These are phyloP conservation scores for Haplosporangium gracile DNA, from an alignment of 192 early-diverging fungal genomes.

Conservation along the genomic window DNA sequence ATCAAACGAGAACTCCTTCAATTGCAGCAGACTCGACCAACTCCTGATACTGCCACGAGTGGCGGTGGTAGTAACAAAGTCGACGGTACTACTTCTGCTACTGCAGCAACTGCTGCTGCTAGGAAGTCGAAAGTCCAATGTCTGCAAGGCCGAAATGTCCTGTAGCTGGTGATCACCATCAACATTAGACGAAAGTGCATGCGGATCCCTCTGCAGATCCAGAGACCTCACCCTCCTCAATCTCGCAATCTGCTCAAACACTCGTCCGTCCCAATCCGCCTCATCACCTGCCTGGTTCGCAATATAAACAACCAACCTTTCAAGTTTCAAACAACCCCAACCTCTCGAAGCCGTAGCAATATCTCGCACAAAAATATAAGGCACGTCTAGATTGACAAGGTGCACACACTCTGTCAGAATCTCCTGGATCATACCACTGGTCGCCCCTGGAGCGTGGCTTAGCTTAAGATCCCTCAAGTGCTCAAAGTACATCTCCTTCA, in stretches of 20 bases:
- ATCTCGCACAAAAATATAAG: background rate
- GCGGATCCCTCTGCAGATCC: too few relatives aligned
- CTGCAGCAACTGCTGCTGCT: too few relatives aligned
- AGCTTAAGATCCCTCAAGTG: background rate
- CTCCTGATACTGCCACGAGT: background rate
- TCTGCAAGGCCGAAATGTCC: background rate
- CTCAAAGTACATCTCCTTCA: background rate
- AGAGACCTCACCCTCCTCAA: background rate
- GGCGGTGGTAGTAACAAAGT: too few relatives aligned
- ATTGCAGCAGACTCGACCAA: background rate
- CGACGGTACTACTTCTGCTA: too few relatives aligned
- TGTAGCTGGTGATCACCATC: too few relatives aligned
- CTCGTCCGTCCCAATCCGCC: background rate
- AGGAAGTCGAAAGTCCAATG: background rate
- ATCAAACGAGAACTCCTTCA: background rate
- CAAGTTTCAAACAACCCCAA: background rate
- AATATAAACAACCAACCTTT: background rate
- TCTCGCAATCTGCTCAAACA: background rate
- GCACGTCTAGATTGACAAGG: background rate
- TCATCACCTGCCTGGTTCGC: background rate
- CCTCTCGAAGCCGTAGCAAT: background rate
- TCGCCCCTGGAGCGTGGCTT: background rate
- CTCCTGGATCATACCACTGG: background rate
- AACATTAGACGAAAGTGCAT: too few relatives aligned
- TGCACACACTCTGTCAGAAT: background rate